A percentile compares a stretch with the other conserved stretches of the same genome.
Conservation (phyloP, 2,329 filamentous ascomycete genomes). For the Dryadomyces quercivorus region DNA sequence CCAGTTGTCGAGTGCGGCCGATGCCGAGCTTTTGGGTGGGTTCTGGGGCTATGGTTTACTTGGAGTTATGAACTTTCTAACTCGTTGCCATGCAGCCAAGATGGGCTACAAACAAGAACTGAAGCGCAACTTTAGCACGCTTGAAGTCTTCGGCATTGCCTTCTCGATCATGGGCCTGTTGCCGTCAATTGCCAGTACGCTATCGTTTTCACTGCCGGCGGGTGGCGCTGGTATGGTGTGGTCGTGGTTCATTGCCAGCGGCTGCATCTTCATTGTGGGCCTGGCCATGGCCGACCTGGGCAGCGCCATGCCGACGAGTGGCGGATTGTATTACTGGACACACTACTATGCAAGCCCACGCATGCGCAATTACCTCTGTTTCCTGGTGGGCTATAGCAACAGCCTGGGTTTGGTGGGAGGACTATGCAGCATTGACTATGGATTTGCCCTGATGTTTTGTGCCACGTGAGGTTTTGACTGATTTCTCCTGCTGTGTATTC, state of each 20-base stretch:
- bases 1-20: constrained; percentile 16
- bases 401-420: constrained; percentile 48
- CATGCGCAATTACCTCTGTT: constrained; percentile 44
- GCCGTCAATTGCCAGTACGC: constrained; percentile 46
- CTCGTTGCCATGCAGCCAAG: constrained; percentile 6
- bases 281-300: constrained; percentile 44
- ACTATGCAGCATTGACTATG: constrained; percentile 47
- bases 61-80: not conserved
- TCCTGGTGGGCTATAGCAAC: constrained; percentile 49
- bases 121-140: constrained; percentile 45
- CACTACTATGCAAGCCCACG: constrained; percentile 44
- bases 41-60: no score
- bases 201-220: constrained; percentile 45
- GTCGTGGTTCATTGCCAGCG: constrained; percentile 47
- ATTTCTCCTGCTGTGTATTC: not conserved
- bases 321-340: constrained; percentile 47
- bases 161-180: constrained; percentile 50
- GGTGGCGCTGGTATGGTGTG: constrained; percentile 51
- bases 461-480: constrained; percentile 26
- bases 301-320: constrained; percentile 44
- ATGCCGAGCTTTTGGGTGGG: constrained; percentile 20
- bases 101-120: constrained; percentile 42
- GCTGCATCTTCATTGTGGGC: constrained; percentile 45
- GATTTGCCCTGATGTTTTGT: constrained; percentile 44
- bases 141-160: constrained; percentile 50